Evolutionary conservation across 768 basidiomycete genomes (phyloP).

Genomic region (Saitozyma podzolica): DNA sequence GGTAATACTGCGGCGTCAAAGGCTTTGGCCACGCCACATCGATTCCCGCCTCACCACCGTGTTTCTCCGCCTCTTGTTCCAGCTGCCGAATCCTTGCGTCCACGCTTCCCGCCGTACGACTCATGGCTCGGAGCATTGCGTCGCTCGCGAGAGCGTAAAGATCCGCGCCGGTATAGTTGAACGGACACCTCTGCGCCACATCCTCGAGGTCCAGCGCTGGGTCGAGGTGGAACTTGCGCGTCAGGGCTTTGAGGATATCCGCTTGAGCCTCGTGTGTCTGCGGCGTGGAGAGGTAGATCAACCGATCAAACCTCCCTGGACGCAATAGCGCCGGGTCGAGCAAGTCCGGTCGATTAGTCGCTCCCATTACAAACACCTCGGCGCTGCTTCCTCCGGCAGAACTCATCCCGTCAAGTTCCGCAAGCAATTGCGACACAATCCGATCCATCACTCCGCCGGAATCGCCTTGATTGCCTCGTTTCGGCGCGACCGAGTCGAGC

Average conservation of each 20-base stretch:
- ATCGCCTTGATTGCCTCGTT: constrained; percentile 91
- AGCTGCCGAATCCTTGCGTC: constrained; percentile 69
- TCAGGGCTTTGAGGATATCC: constrained; percentile 83
- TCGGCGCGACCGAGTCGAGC: constrained; percentile 89
- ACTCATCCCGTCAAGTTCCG: constrained; percentile 90
- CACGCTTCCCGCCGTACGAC: constrained; percentile 74
- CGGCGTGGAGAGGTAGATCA: constrained; percentile 94
- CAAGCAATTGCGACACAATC: constrained; percentile 89
- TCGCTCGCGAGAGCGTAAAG: constrained; percentile 97
- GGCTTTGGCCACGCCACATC: constrained; percentile 59
- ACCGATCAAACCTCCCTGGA: constrained; percentile 91
- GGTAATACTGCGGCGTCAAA: constrained; percentile 84
- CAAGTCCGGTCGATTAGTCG: constrained; percentile 90
- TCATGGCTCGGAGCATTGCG: constrained; percentile 93
- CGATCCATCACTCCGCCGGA: constrained; percentile 98
- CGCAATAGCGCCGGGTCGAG: constrained; percentile 84
- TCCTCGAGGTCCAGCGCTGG: constrained; percentile 62
- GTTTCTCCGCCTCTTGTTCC: constrained; percentile 4
- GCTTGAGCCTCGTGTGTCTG: constrained; percentile 79
- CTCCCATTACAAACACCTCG: constrained; percentile 91
- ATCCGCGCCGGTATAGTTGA: constrained; percentile 96
- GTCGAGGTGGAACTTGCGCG: constrained; percentile 84
- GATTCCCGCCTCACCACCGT: neutral
- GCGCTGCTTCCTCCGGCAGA: constrained; percentile 55
- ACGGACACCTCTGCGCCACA: constrained; percentile 70